Base-by-base conservation (phyloP, 805 yeast genomes). In the Debaryomyces hansenii region DNA sequence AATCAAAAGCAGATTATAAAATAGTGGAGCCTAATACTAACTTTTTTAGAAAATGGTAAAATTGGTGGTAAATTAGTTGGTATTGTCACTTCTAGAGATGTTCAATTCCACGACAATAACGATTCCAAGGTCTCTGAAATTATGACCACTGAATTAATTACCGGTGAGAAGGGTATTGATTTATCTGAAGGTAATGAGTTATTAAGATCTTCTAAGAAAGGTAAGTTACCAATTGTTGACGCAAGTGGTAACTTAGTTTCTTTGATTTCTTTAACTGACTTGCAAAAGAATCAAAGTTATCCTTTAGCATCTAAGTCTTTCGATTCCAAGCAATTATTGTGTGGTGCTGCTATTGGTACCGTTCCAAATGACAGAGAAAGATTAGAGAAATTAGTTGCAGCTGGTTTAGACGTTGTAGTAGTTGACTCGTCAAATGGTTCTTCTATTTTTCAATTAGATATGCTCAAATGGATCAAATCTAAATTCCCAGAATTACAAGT, bases 281-380 rank as follows among this genome's bases (percentile, higher is more conserved):
- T 94, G 76, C 95, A 90, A 80, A 94, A 94, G 81, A 94, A 94
- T 76, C 85, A 86, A 75, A 80, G 82, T 67, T 94, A 80, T 79
- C 99, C 99, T 60, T 77, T 84, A 55, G 99, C 99, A 46, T 90
- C 97, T 55, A 94, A 94, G 77, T 87, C 96, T 32, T 84, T 84
- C 62, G 77, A 84, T 58, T 88, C 98, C 44, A 94, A 94, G 79
- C 99, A 94, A 78, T 81, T 94, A 67, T 80, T 94, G 63, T 90
- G 96, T 81, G 99, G 98, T 80, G 99, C 99, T 60, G 95, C 99
- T 54, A 83, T 94, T 65, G 99, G 99, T 72, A 94, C 99, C 54
- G 77, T 95, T 52, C 86, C 81, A 37, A 85, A 88, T 60, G 99
- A 94, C 74, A 87, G 80, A 66, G 85, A 79, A 62, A 90, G 99